These are phyloP conservation scores for Ceratocystis huliohia DNA, from an alignment of 2,329 filamentous ascomycete species.

Conservation along the genomic window DNA sequence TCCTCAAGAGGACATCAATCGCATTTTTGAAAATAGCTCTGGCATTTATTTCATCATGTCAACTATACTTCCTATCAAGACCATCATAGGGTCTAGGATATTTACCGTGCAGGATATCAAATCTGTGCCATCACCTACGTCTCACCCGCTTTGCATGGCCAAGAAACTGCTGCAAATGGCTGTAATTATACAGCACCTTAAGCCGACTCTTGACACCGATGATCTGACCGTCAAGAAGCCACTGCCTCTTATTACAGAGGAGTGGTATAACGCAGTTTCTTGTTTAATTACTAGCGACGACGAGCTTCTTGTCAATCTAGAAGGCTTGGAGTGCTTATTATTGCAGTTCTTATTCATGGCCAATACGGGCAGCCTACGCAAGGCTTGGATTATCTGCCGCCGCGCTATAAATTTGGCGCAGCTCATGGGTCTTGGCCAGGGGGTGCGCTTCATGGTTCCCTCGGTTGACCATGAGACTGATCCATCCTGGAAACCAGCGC, in stretches of 20 bases:
- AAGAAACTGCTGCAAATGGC: slow-evolving; percentile 36
- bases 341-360: slow-evolving; percentile 38
- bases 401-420: slow-evolving; percentile 39
- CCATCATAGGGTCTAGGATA: slow-evolving; percentile 24
- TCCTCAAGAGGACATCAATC: slow-evolving; percentile 27
- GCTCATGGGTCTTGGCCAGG: slow-evolving; percentile 36
- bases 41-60: slow-evolving; percentile 26
- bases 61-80: slow-evolving; percentile 27
- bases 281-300: slow-evolving; percentile 39
- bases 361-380: slow-evolving; percentile 42
- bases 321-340: slow-evolving; percentile 41
- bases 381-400: slow-evolving; percentile 41
- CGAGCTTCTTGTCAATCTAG: slow-evolving; percentile 38
- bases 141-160: slow-evolving; percentile 38
- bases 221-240: slow-evolving; percentile 25
- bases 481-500: slow-evolving; percentile 25
- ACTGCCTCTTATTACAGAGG: slow-evolving; percentile 25
- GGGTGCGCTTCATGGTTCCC: slow-evolving; percentile 29
- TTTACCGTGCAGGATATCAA: slow-evolving; percentile 26
- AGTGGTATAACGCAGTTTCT: slow-evolving; percentile 27
- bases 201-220: slow-evolving; percentile 26
- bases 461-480: slow-evolving; percentile 29
- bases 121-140: slow-evolving; percentile 29
- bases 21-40: slow-evolving; percentile 25
- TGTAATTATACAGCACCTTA: slow-evolving; percentile 36